Base-by-base conservation (phyloP, 257 asterid species). In the Mitragyna speciosa region DNA sequence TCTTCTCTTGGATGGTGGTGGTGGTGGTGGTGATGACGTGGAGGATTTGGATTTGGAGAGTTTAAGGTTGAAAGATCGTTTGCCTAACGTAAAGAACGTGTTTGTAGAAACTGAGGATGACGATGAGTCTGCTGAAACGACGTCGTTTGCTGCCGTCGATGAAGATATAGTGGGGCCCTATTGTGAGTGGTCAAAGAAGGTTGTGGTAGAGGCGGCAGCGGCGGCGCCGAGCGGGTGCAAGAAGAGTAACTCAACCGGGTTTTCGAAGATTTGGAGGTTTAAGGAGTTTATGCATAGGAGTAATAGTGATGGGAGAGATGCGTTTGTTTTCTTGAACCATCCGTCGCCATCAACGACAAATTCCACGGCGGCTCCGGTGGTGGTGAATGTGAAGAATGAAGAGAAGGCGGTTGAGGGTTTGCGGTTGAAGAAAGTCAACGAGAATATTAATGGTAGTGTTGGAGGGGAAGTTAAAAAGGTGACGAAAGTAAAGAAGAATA, bases 241-340 rank as follows among this genome's bases (percentile, higher is more conserved):
- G 86, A 91, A 91, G 89, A 91, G 96, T 58, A 88, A 90, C 61
- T 91, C 96, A 14, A 91, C 96, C 20, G 96, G 94, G 70, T 91
- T 89, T 69, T 91, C 94, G 20, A 91, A 89, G 86, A 48, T 87
- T 14, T 87, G 94, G 94, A 85, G 94, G 81, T 89, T 91, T 78
- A 88, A 87, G 83, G 93, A 93, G 4, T 81, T 83, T 64, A 82
- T 85, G 79, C 87, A 88, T 56, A 86, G 98, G 84, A 84, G 92
- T 59, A 88, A 89, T 49, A 96, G 98, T 67, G 98, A 96, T 28
- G 98, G 99, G 17, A 85, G 94, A 48, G 98, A 96, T 77, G 92
- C 98, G 0, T 94, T 90, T 49, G 97, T 96, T 6, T 96, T 91
- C 84, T 79, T 96, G 72, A 89, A 92, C 79, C 69, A 79, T 31